Base-by-base conservation (phyloP, 257 asterid species). In the Leptodermis oblonga region DNA sequence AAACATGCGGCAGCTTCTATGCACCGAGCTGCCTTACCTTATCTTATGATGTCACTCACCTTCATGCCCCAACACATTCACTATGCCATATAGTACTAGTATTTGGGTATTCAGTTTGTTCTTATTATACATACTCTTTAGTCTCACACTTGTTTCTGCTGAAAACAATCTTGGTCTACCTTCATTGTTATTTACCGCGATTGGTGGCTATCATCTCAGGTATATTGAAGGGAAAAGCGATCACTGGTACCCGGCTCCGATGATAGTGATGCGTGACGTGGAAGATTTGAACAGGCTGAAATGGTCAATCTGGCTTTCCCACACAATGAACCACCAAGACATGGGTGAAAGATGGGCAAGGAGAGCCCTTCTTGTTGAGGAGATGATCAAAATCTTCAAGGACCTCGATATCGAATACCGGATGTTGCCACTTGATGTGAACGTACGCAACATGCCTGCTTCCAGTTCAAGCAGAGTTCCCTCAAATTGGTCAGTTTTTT, bases 281-380 rank as follows among this genome's bases (percentile, higher is more conserved):
- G 97, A 86, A 78, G 99, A 94, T 81, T 64, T 91, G 93, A 94
- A 94, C 86, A 54, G 86, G 79, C 55, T 94, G 81, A 89, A 82
- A 77, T 88, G 87, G 82, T 89, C 99, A 0, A 39, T 86, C 7
- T 91, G 99, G 96, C 85, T 76, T 26, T 76, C 86, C 0, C 97
- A 93, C 84, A 87, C 65, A 25, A 93, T 93, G 86, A 93, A 93
- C 77, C 79, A 73, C 70, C 96, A 93, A 70, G 91, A 93, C 76
- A 93, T 93, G 97, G 94, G 95, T 4, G 96, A 93, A 83, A 89
- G 97, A 74, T 90, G 85, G 85, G 56, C 60, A 5, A 81, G 99
- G 72, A 85, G 99, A 75, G 82, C 92, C 22, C 84, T 81, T 49
- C 79, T 94, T 37, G 85, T 94, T 0, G 96, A 85, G 82, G 97